Base-by-base conservation (phyloP, 2,329 filamentous ascomycete species). In the Colletotrichum godetiae region DNA sequence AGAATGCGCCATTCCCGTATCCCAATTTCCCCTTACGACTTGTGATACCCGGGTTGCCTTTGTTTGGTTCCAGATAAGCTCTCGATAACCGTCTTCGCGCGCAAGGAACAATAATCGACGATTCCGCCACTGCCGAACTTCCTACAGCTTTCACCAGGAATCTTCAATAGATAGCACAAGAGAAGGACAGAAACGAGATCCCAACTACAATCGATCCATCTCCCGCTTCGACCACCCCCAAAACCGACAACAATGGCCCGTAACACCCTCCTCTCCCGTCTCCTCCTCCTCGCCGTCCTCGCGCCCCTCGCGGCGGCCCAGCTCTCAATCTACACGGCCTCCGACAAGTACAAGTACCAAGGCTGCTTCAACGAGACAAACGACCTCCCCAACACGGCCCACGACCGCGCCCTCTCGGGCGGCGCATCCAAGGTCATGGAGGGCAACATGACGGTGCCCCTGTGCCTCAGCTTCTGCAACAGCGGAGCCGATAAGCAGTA, bases 341-440 rank as follows among this genome's bases (percentile, higher is more conserved):
- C 81, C 6, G 74, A 76, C 35, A 78, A 77, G 57, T 91, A 89
- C 81, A 74, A 67, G 19, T 91, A 91, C 80, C 78, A 80, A n/a
- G 89, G 89, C 68, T 92, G 90, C 82, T 91, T 82, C 81, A 89
- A 89, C 76, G 89, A 91, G 78, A 90, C 89, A 2, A 86, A 83
- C n/a, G 81, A 82, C 52, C 77, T 88, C 15, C 73, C 80, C 15
- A 79, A 81, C 73, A 83, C 87, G 5, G 82, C 82, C 33, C 81
- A 82, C 59, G 78, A 73, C 61, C 85, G 83, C 76, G 88, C 89
- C 19, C 82, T 91, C 5, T 76, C 80, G 24, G 84, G 82, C 58
- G 86, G 86, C 59, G 78, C 77, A 59, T 82, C 83, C 75, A 79
- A 84, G 69, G 83, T 85, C 53, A 19, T 66, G 55, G 77, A 82